Base-by-base conservation (phyloP, 345 rosid genomes). In the Psidium friedrichsthalianum region DNA sequence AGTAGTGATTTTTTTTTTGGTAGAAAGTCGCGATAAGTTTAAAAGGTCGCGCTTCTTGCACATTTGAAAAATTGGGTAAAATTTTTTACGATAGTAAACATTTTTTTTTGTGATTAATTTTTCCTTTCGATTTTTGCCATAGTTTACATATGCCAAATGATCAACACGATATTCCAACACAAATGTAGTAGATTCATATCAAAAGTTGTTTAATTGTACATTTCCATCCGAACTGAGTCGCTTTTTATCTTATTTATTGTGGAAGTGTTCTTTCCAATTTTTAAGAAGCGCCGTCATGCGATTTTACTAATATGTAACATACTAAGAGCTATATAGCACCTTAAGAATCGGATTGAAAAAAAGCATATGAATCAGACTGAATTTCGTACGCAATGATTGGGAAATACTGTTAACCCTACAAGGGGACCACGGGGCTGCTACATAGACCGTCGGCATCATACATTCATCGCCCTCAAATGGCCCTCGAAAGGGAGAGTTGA, bases 241-340 rank as follows among this genome's bases (percentile, higher is more conserved):
- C 52, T 51, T 51, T 51, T 51, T 51, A 1, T 51, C 13, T 51
- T 51, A 40, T 40, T 3, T 40, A 40, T 3, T 40, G 42, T 3
- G 42, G 7, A 6, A 3, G 0, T 0, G 36, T 36, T 1, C 5
- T 58, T 2, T n/a, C 8, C 36, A 6, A n/a, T 59, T 59, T 59
- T 59, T 6, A 58, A 12, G 69, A 59, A 0, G 36, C 1, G 1
- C n/a, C 14, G 20, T 27, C 20, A 27, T 59, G 36, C 0, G 8
- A 58, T 58, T 58, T 25, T 11, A 58, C 32, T 11, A 58, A 58
- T 56, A 10, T 24, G 10, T 56, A 56, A 56, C 3, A 22, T 2
- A 44, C 47, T 36, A 36, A 36, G 36, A 36, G 36, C 36, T 36
- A 5, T 40, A 40, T 40, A 40, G 42, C 42, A 40, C 42, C 42